Evolutionary conservation across 768 basidiomycete species (phyloP), one percentile per base, ranked within the genome.

Genomic region (Cyclocybe aegerita): DNA sequence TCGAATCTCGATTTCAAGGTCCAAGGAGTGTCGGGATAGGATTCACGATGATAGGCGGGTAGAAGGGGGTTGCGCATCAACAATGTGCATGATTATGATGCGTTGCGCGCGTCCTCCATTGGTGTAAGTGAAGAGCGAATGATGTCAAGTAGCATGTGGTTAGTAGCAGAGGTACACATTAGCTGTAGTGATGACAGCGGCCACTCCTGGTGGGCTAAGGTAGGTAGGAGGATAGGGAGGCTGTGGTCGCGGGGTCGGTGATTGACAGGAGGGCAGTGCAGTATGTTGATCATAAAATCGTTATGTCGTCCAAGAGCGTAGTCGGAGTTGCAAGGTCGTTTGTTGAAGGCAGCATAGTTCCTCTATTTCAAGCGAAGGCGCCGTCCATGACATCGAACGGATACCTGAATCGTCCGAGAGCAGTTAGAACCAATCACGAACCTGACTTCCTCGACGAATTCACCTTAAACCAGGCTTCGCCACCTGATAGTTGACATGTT

Each of bases 401-500:
- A 14, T 57, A 52, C 44, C 60, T 68, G 43, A 33, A 30, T 7
- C 4, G 29, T 15, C 7, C 17, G 35, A 43, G 12, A 52, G 10
- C 41, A 4, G 45, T 11, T 4, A 46, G 38, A 17, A 23, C 9
- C 9, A 9, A 15, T 16, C 4, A 46, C 14, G 15, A 32, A 36
- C 38, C 29, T 9, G 12, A 42, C 37, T 16, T 37, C 9, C 7
- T 9, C 9, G 30, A 48, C 29, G 48, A 29, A 39, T 64, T 14
- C 52, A 74, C 73, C 61, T 60, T n/a, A 60, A 46, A 12, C 49
- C 60, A 11, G 68, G 69, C 34, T 59, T 61, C 49, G 54, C 43
- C 14, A 72, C 60, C 31, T 59, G 59, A 52, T 78, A 77, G 46
- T 63, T 54, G 6, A 74, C 63, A 48, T 62, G 53, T 48, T 64